phyloP scores from a whole-genome alignment of 352 stramenopile genomes.

The Phytophthora pini region DNA sequence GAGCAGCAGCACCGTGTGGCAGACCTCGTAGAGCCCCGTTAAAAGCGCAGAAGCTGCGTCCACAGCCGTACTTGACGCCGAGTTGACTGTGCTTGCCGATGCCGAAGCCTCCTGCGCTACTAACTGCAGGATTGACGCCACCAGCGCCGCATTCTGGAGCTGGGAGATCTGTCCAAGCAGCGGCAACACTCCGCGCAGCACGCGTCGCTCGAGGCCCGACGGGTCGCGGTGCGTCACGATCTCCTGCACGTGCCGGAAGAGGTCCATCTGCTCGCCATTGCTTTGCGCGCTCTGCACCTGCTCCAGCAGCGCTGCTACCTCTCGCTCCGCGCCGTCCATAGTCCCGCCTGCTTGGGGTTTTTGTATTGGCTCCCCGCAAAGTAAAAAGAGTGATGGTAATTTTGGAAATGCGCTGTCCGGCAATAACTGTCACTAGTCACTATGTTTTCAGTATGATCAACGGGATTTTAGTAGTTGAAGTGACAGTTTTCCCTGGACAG shows the following conservation, averaged over 20 bases:
- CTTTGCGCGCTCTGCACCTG: slow-evolving; percentile 44
- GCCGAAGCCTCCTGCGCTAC: slow-evolving; percentile 36
- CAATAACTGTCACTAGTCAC: neutral
- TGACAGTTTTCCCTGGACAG: slow-evolving; percentile 17
- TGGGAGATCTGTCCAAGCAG: slow-evolving; percentile 58
- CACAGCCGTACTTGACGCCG: slow-evolving; percentile 1
- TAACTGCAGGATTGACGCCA: slow-evolving; percentile 60
- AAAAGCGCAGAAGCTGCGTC: slow-evolving; percentile 36
- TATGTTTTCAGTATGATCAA: slow-evolving; percentile 1
- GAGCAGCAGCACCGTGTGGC: slow-evolving; percentile 67
- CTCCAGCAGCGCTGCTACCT: slow-evolving; percentile 64
- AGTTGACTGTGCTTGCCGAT: slow-evolving; percentile 1
- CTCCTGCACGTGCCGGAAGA: slow-evolving; percentile 74
- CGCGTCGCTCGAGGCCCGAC: slow-evolving; percentile 39
- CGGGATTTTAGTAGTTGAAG: neutral
- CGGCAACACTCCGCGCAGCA: slow-evolving; percentile 52
- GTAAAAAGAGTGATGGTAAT: slow-evolving; percentile 10
- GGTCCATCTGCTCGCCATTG: slow-evolving; percentile 61
- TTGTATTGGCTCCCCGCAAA: slow-evolving; percentile 12
- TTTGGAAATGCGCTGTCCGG: slow-evolving; percentile 8
- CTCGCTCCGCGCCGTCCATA: slow-evolving; percentile 46
- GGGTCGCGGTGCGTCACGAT: slow-evolving; percentile 65
- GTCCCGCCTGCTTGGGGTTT: slow-evolving; percentile 11
- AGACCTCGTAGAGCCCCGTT: slow-evolving; percentile 56
- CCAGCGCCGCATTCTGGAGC: slow-evolving; percentile 67